A percentile compares a stretch with the other conserved stretches of the same genome.
Evolutionary conservation across 1,139 yeast species (phyloP).

Genomic region (Saccharomyces hybrid): DNA sequence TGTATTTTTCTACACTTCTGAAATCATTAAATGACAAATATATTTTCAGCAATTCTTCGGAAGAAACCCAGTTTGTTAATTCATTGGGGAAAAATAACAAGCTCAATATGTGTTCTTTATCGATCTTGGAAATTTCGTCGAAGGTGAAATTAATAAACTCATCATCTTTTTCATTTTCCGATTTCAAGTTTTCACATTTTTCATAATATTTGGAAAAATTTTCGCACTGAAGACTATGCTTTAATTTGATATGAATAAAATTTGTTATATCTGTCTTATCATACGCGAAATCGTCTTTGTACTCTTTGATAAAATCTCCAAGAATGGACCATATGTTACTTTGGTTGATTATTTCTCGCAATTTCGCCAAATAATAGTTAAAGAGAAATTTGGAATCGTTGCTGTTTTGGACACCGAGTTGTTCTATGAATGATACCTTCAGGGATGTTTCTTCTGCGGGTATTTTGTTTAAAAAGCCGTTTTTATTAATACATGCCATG

Average conservation of each 20-base stretch:
- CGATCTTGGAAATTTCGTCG: conserved; percentile 14
- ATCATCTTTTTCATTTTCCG: conserved; percentile 4
- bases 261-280: conserved; percentile 17
- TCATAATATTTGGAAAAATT: conserved; percentile 8
- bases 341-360: conserved; percentile 16
- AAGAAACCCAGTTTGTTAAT: conserved; percentile 5
- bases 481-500: conserved; percentile 8
- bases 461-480: conserved; percentile 14
- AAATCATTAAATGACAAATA: conserved; percentile 24
- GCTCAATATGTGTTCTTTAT: conserved; percentile 14
- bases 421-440: conserved; percentile 24
- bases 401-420: conserved; percentile 15
- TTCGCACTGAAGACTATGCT: conserved; percentile 7
- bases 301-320: conserved; percentile 12
- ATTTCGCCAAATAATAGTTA: conserved; percentile 21
- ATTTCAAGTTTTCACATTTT: conserved; percentile 9
- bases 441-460: conserved; percentile 9
- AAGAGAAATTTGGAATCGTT: conserved; percentile 22
- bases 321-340: conserved; percentile 14
- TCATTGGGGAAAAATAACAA: conserved; percentile 14
- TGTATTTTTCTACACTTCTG: conserved; percentile 15
- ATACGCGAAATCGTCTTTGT: conserved; percentile 22
- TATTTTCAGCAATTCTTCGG: conserved; percentile 9
- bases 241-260: conserved; percentile 17
- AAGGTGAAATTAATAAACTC: conserved; percentile 3